Evolutionary conservation across 2,329 filamentous ascomycete species (phyloP), one percentile per base, ranked within the genome.

Genomic region (Neopestalotiopsis sp.): DNA sequence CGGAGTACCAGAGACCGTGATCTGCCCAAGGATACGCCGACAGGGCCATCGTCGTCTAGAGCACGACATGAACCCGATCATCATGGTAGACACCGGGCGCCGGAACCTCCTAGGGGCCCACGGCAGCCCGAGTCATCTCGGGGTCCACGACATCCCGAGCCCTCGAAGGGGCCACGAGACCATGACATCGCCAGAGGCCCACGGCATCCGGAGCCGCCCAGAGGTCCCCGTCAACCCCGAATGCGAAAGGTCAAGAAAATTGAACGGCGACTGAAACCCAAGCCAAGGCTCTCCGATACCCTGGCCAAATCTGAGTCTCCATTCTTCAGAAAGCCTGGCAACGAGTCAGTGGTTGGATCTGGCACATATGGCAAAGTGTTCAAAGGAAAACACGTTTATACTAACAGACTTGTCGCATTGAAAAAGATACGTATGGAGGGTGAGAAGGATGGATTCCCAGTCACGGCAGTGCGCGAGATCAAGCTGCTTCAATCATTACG

Each of bases 321-420:
- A 3, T 98, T 97, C 80, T 97, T 92, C 82, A 88, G 95, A 72
- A 98, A 98, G 78, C 95, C 95, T 1, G 95, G 95, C n/a, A 97
- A 98, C 74, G 95, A 97, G 78, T 98, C 95, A 0, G 95, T 98
- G 0, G 92, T 98, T 24, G 95, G 95, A 17, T 97, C 95, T 58
- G 95, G 95, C 12, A 98, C 95, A 0, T 98, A 98, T 75, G 96
- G 94, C 66, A 97, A 97, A 79, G 94, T 97, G 4, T 97, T 97
- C 85, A 97, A 97, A 79, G 94, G 90, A n/a, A 85, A 94, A 9
- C 94, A 97, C 76, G 93, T 96, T n/a, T 97, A 97, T 78, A 97
- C 93, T 1, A 93, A 93, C 74, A 89, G 90, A 56, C 86, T 93
- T 69, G 94, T 97, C 30, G 94, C 94, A 1, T 84, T 97, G 69